A percentile compares a stretch with the other conserved stretches of the same genome.
Evolutionary conservation across 371 early-diverging fungal genomes (phyloP).

Genomic region (Syncephalastrum sp.): DNA sequence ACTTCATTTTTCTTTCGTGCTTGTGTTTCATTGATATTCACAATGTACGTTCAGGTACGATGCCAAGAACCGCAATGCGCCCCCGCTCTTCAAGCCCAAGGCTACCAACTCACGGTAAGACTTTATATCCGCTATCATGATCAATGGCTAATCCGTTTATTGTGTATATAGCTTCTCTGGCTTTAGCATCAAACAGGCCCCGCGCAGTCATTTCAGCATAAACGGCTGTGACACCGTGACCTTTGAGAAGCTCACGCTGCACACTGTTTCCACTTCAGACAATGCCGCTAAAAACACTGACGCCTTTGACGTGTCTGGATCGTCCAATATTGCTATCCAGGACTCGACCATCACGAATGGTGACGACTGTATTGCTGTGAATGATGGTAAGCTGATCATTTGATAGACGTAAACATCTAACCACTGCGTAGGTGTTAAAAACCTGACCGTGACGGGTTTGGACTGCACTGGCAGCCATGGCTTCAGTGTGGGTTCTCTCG

Average conservation of each 20-base stretch:
- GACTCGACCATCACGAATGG: conserved; percentile 22
- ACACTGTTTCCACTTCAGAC: conserved; percentile 24
- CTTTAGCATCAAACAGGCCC: conserved; percentile 28
- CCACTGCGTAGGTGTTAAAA: conserved; percentile 12
- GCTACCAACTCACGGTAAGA: conserved; percentile 19
- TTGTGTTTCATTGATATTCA: background rate
- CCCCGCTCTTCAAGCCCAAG: conserved; percentile 31
- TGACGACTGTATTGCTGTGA: conserved; percentile 37
- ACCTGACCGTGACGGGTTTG: conserved; percentile 23
- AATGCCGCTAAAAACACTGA: conserved; percentile 35
- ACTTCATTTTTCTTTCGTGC: background rate
- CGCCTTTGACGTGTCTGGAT: conserved; percentile 34
- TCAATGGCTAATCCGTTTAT: too few relatives aligned
- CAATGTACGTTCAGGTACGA: conserved; percentile 11
- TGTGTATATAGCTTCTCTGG: conserved; percentile 16
- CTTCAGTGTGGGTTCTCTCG: conserved; percentile 36
- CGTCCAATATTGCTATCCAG: conserved; percentile 22
- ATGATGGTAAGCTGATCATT: conserved; percentile 5
- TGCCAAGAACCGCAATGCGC: conserved; percentile 26
- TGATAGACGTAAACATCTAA: too few relatives aligned
- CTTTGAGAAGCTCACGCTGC: conserved; percentile 19
- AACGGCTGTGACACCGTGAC: conserved; percentile 22
- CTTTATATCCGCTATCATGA: too few relatives aligned
- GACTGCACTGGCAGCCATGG: conserved; percentile 32
- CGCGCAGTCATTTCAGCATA: conserved; percentile 32